Conservation (phyloP, 2,329 filamentous ascomycete genomes). For the Colletotrichum musicola region DNA sequence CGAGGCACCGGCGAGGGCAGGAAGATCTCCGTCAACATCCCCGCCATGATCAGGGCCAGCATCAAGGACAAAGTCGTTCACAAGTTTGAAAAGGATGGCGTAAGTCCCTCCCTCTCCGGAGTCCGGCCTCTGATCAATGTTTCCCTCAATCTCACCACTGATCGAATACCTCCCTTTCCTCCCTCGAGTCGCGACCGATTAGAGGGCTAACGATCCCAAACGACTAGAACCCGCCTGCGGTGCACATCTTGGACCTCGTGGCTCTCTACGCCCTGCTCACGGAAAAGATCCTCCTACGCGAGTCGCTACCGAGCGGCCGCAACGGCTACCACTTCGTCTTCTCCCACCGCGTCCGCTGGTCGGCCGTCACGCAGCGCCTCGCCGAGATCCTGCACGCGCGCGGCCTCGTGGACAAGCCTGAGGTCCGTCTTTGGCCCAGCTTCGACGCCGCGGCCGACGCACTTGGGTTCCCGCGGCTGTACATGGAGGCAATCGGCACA, state of each 20-base stretch:
- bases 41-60: constrained; percentile 46
- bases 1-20: constrained; percentile 48
- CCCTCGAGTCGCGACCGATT: background rate
- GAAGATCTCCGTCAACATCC: constrained; percentile 50
- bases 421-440: constrained; percentile 46
- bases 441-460: constrained; percentile 48
- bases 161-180: background rate
- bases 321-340: constrained; percentile 51
- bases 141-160: background rate
- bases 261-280: constrained; percentile 47
- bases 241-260: constrained; percentile 49
- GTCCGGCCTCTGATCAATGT: background rate
- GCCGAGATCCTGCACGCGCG: constrained; percentile 44
- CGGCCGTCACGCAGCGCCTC: constrained; percentile 46
- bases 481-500: constrained; percentile 44
- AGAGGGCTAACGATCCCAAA: constrained; percentile 9
- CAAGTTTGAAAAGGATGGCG: constrained; percentile 49
- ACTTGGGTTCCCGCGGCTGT: constrained; percentile 47
- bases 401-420: constrained; percentile 45
- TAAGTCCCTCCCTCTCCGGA: constrained; percentile 41
- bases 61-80: constrained; percentile 46
- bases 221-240: constrained; percentile 42
- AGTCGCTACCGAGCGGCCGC: constrained; percentile 45
- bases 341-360: constrained; percentile 46
- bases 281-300: constrained; percentile 45